Evolutionary conservation across 164 flowering plant species (phyloP).

Genomic region (Akebia trifoliata): DNA sequence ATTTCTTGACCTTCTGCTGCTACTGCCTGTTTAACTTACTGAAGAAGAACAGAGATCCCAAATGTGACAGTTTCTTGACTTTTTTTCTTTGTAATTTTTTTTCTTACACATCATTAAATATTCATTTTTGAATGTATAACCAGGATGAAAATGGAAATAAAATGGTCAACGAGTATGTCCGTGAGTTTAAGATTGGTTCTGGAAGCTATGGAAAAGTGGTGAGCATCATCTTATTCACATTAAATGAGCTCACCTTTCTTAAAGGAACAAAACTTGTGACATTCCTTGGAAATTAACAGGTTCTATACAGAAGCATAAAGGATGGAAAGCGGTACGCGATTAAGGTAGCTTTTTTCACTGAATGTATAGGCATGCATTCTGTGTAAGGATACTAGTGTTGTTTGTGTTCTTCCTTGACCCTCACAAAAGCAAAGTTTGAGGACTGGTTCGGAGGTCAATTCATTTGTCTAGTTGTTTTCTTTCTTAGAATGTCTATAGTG

Average conservation of each 20-base stretch:
- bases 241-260: not conserved
- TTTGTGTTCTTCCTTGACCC: not conserved
- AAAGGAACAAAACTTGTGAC: not conserved
- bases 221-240: slow-evolving; percentile 13
- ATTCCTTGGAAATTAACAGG: slow-evolving; percentile 41
- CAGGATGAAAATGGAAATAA: slow-evolving; percentile 93
- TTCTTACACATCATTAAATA: not conserved
- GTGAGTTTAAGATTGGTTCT: slow-evolving; percentile 71
- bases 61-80: not conserved
- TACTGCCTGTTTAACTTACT: not conserved
- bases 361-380: not conserved
- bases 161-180: slow-evolving; percentile 86
- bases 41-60: not conserved
- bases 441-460: no score
- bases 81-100: not conserved
- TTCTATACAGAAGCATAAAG: slow-evolving; percentile 55
- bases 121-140: not conserved
- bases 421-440: no score
- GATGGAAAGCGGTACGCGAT: slow-evolving; percentile 85
- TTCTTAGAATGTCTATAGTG: no score
- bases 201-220: slow-evolving; percentile 99
- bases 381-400: not conserved
- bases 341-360: slow-evolving; percentile 42
- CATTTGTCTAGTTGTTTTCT: no score
- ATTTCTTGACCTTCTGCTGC: no score